Evolutionary conservation across 371 early-diverging fungal species (phyloP).

Genomic region (Actinomucor elegans): DNA sequence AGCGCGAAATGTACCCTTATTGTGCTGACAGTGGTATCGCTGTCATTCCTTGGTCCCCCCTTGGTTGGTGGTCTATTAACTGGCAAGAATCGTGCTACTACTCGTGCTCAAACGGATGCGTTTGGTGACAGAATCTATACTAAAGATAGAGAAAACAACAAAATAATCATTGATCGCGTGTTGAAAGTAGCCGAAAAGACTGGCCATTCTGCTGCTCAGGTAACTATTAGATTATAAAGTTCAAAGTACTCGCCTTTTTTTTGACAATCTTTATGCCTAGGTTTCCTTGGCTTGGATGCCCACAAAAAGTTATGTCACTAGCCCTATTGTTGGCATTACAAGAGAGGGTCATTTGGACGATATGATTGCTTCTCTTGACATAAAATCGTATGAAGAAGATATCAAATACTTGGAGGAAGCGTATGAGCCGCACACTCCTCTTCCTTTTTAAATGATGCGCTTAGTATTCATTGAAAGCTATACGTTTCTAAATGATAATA

Average conservation of each 20-base stretch:
- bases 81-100: slow-evolving; percentile 31
- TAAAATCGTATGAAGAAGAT: slow-evolving; percentile 43
- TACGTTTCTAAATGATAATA: no score
- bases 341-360: slow-evolving; percentile 39
- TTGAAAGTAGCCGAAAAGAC: slow-evolving; percentile 43
- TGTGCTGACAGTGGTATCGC: slow-evolving; percentile 44
- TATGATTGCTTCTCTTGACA: slow-evolving; percentile 25
- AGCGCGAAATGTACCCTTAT: slow-evolving; percentile 59
- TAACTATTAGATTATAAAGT: neutral
- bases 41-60: slow-evolving; percentile 54
- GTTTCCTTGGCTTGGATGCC: slow-evolving; percentile 49
- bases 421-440: no score
- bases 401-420: slow-evolving; percentile 31
- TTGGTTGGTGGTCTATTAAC: slow-evolving; percentile 41
- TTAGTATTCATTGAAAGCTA: no score
- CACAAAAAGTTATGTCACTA: slow-evolving; percentile 33
- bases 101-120: no score
- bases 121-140: slow-evolving; percentile 1
- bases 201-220: slow-evolving; percentile 27
- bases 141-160: slow-evolving; percentile 1
- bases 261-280: slow-evolving; percentile 24
- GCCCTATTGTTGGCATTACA: slow-evolving; percentile 44
- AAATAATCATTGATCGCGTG: slow-evolving; percentile 36
- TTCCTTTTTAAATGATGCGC: no score
- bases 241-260: neutral